phyloP scores from a whole-genome alignment of 768 basidiomycete species.

The Cubamyces sp. region DNA sequence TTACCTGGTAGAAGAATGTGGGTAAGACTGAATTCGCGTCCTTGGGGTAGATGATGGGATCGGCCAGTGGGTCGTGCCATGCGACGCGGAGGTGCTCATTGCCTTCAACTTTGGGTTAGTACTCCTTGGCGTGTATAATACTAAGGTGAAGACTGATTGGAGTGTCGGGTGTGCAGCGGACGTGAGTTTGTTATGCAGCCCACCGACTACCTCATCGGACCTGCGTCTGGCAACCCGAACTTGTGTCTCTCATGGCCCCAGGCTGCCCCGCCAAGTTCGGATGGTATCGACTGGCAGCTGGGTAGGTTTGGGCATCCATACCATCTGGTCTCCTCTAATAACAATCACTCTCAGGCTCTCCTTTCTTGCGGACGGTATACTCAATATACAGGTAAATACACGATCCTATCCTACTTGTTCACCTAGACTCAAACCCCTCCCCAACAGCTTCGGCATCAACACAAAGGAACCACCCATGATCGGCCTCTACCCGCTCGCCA shows the following conservation, averaged over 20 bases:
- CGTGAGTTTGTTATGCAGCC: constrained; percentile 67
- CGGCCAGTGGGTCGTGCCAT: constrained; percentile 77
- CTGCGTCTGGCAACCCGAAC: constrained; percentile 61
- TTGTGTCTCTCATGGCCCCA: constrained; percentile 78
- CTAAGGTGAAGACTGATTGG: not conserved
- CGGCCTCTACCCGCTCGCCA: constrained; percentile 68
- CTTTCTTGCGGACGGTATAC: constrained; percentile 78
- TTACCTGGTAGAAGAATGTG: constrained; percentile 22
- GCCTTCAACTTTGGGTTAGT: constrained; percentile 72
- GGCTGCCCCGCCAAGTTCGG: constrained; percentile 64
- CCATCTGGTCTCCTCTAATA: too few species aligned
- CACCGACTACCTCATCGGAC: constrained; percentile 78
- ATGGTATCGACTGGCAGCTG: constrained; percentile 85
- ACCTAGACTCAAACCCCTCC: constrained; percentile 2
- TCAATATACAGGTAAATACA: constrained; percentile 69
- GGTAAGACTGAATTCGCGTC: constrained; percentile 24
- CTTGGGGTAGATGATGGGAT: constrained; percentile 32
- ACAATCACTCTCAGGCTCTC: constrained; percentile 46
- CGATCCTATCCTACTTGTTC: not conserved
- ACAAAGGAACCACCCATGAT: constrained; percentile 75
- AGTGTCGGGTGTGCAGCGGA: constrained; percentile 35
- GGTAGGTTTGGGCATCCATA: constrained; percentile 43
- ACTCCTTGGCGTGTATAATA: not conserved
- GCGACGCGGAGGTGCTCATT: constrained; percentile 59
- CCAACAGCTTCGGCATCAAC: constrained; percentile 70